These are phyloP conservation scores for Daucus carota DNA, from an alignment of 129 eudicot species.

Conservation along the genomic window DNA sequence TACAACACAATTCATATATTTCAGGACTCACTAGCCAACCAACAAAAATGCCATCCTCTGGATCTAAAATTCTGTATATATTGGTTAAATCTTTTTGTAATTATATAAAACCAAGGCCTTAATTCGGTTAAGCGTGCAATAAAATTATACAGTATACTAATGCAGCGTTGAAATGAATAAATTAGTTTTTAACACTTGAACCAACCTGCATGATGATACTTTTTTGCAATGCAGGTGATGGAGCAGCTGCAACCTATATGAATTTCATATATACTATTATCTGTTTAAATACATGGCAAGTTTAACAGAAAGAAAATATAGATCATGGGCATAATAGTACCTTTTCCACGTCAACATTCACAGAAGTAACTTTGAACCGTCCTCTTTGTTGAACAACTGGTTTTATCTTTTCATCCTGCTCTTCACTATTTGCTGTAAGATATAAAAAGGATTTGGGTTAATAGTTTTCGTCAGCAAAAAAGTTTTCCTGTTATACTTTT, in stretches of 20 bases:
- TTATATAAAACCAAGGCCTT: background rate
- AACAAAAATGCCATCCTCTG: background rate
- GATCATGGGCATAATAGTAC: conserved; percentile 19
- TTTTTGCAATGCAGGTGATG: conserved; percentile 48
- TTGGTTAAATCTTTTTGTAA: background rate
- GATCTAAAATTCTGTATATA: background rate
- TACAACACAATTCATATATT: background rate
- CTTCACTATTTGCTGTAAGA: conserved; percentile 38
- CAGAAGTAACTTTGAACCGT: conserved; percentile 90
- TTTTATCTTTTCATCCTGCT: conserved; percentile 67
- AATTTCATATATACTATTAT: background rate
- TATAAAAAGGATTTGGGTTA: background rate
- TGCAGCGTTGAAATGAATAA: background rate
- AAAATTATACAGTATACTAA: background rate
- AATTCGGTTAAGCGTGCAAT: background rate
- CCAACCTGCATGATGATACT: conserved; percentile 79
- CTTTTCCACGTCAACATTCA: conserved; percentile 62
- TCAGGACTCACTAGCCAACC: background rate
- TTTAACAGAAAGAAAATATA: background rate
- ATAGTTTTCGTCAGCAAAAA: background rate
- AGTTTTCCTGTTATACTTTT: background rate
- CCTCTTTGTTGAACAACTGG: conserved; percentile 84
- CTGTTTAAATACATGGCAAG: background rate
- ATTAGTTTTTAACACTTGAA: background rate
- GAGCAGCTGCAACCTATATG: conserved; percentile 36